Base-by-base conservation (phyloP, 495 filamentous ascomycete species). In the Letharia lupina region DNA sequence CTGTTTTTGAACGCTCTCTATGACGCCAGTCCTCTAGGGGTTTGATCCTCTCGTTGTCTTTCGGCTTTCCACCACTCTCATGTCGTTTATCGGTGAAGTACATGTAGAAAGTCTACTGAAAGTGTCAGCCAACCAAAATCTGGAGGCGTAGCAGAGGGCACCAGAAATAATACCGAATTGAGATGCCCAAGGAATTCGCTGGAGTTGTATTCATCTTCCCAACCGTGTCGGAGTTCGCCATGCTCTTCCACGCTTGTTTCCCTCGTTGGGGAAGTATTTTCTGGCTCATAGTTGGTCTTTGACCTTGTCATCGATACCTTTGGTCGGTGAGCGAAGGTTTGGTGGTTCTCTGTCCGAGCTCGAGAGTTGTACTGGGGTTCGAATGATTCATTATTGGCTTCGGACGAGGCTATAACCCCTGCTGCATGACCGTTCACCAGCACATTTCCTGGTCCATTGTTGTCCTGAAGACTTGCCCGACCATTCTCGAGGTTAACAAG, bases 31-130 rank as follows among this genome's bases (percentile, higher is more conserved):
- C 93, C 72, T 93, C 87, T 16, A 93, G 84, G 7, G 83, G 84
- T 76, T 82, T 83, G 63, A 77, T 80, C 60, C 79, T 79, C 23
- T 77, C 77, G 23, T 82, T 80, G 48, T 83, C 82, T 73, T 93
- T 89, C 13, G 95, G 91, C 64, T 94, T 90, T 23, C 94, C 95
- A 45, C 92, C 91, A n/a, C 91, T 94, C 74, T 98, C 94, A 74
- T 98, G 94, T 37, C 91, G 87, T 75, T 98, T 98, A 74, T 98
- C 94, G 58, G 91, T 96, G 74, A 89, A 99, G 76, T 98, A 99
- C 93, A 97, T 96, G 78, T 93, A 97, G 83, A 96, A 98, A 66
- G 83, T 86, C 87, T 92, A 76, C n/a, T 59, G 44, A 48, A 52
- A 35, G 15, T 15, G 28, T 60, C 47, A 41, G 23, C 63, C 18